phyloP scores from a whole-genome alignment of 805 yeast species.

The Starmerella roubikii region DNA sequence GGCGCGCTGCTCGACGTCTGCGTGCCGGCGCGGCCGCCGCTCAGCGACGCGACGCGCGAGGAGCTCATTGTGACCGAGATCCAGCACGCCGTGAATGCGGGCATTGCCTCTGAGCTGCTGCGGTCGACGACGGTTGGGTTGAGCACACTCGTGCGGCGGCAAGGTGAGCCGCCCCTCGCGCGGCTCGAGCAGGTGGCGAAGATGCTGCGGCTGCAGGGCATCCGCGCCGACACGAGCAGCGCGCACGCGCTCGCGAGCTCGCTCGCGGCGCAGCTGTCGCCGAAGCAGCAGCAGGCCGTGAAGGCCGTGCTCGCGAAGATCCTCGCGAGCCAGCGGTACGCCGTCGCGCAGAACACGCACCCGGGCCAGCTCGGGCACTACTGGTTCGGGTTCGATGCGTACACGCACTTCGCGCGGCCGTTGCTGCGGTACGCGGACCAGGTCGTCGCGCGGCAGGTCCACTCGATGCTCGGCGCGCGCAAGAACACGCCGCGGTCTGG shows the following conservation, averaged over 20 bases:
- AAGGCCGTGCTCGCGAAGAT: constrained; percentile 72
- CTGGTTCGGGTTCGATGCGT: constrained; percentile 67
- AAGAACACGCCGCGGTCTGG: background rate
- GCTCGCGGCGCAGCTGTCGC: constrained; percentile 48
- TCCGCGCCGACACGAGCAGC: constrained; percentile 57
- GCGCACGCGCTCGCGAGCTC: constrained; percentile 62
- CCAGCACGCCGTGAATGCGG: constrained; percentile 63
- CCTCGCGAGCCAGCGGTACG: constrained; percentile 74
- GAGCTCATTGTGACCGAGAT: constrained; percentile 58
- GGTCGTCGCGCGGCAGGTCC: constrained; percentile 84
- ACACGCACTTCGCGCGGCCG: constrained; percentile 90
- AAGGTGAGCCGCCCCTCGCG: constrained; percentile 66
- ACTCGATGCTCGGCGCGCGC: constrained; percentile 37
- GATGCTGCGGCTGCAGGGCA: constrained; percentile 41
- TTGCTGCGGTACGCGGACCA: constrained; percentile 83
- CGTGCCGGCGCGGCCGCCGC: constrained; percentile 13
- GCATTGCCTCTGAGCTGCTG: constrained; percentile 69
- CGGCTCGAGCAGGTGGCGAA: constrained; percentile 68
- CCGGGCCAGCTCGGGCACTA: constrained; percentile 68
- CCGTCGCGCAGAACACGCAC: constrained; percentile 76
- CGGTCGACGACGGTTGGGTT: constrained; percentile 54
- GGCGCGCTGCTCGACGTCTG: constrained; percentile 12
- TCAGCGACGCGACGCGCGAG: constrained; percentile 21
- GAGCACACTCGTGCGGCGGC: constrained; percentile 72
- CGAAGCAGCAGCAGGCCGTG: constrained; percentile 51